Conservation (phyloP, 495 filamentous ascomycete genomes). For the Trichoderma erinaceum region DNA sequence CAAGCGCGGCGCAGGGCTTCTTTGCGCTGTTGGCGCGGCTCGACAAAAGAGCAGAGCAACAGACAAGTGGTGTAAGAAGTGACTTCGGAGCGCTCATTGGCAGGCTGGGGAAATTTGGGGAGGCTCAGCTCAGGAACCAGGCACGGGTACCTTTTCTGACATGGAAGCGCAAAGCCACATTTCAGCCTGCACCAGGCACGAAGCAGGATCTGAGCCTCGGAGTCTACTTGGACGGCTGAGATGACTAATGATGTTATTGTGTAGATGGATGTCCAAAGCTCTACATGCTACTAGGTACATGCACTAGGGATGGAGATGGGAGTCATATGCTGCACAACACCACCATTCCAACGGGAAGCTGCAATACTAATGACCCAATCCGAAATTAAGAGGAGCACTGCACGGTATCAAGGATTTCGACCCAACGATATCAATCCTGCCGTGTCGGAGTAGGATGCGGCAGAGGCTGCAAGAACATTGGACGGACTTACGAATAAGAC, state of each 20-base stretch:
- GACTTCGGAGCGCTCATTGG: not conserved
- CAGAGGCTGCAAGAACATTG: not conserved
- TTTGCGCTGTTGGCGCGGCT: not conserved
- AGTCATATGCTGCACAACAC: no score
- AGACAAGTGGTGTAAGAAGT: not conserved
- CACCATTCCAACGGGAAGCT: no score
- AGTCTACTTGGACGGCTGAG: not conserved
- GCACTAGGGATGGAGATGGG: no score
- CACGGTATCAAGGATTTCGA: no score
- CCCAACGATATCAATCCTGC: no score
- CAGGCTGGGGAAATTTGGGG: not conserved
- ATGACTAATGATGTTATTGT: not conserved
- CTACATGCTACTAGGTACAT: no score
- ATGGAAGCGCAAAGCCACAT: not conserved
- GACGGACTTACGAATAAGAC: not conserved
- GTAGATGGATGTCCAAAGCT: no score
- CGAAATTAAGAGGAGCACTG: no score
- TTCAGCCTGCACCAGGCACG: not conserved
- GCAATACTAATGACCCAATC: no score
- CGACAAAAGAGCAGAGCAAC: not conserved
- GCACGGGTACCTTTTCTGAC: not conserved
- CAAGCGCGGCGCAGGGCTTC: not conserved
- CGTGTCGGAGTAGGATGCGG: no score
- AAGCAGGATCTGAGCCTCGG: not conserved
- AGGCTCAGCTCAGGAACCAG: not conserved